These are phyloP conservation scores for Kernera saxatilis DNA, from an alignment of 345 rosid genomes.

Conservation along the genomic window DNA sequence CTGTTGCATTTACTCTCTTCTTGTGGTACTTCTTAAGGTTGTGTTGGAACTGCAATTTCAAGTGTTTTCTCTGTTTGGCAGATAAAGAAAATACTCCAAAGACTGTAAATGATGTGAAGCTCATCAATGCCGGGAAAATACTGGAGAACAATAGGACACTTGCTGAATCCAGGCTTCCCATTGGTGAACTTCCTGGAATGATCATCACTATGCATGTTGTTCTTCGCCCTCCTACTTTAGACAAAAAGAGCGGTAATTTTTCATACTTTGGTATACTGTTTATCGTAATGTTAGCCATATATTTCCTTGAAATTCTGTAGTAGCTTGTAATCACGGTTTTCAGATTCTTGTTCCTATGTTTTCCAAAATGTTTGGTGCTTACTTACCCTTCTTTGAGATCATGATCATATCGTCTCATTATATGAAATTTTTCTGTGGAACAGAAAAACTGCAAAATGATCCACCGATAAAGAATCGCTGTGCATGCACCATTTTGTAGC, in stretches of 20 bases:
- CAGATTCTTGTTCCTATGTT: not conserved
- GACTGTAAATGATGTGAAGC: slow-evolving; percentile 57
- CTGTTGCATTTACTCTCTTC: not conserved
- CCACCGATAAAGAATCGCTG: slow-evolving; percentile 45
- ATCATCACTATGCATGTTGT: slow-evolving; percentile 83
- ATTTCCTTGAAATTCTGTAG: not conserved
- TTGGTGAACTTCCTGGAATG: slow-evolving; percentile 58
- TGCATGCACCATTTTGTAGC: slow-evolving; percentile 62
- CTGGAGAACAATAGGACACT: slow-evolving; percentile 69
- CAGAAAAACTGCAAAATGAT: slow-evolving; percentile 53
- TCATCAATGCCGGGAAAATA: slow-evolving; percentile 71
- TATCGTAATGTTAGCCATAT: not conserved
- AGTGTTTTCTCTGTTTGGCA: slow-evolving; percentile 19
- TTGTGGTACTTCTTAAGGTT: not conserved
- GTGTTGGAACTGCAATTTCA: slow-evolving; percentile 8
- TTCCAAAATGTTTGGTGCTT: not conserved
- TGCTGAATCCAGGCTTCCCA: slow-evolving; percentile 60
- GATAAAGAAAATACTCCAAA: slow-evolving; percentile 63
- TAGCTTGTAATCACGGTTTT: not conserved
- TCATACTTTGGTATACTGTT: not conserved
- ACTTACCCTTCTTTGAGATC: not conserved
- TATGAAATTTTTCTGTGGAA: not conserved
- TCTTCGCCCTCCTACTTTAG: slow-evolving; percentile 57
- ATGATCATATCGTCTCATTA: not conserved
- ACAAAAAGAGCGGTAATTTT: slow-evolving; percentile 51